Percentiles rank a stretch among this genome's conserved stretches.
phyloP scores from a whole-genome alignment of 169 alveolate species.

The Fabrea salina region DNA sequence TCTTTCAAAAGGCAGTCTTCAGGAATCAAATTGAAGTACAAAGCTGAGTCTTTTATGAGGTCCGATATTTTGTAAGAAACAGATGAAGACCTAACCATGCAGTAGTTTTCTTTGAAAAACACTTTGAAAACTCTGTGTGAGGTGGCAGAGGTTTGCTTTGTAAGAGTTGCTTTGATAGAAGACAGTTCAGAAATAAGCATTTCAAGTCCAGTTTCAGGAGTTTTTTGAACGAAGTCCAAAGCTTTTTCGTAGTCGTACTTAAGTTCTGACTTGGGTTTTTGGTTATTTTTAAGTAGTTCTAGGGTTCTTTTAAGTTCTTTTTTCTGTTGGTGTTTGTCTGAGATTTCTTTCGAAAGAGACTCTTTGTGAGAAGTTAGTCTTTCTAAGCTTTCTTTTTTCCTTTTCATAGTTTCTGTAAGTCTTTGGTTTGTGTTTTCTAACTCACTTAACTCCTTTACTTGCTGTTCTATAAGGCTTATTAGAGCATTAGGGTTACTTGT shows the following conservation, averaged over 20 bases:
- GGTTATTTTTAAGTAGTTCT: not conserved
- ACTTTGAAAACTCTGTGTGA: not conserved
- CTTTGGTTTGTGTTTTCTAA: no score
- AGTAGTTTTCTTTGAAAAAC: not conserved
- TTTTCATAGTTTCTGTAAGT: no score
- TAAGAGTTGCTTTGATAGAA: not conserved
- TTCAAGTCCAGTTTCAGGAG: slow-evolving; percentile 14
- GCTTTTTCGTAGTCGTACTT: not conserved
- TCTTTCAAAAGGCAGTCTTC: slow-evolving; percentile 15
- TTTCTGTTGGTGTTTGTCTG: not conserved
- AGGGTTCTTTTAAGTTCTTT: not conserved
- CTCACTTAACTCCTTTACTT: no score
- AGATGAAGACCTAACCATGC: slow-evolving; percentile 3
- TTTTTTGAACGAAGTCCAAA: slow-evolving; percentile 18
- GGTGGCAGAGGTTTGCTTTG: not conserved
- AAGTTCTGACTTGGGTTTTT: not conserved
- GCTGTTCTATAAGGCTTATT: no score
- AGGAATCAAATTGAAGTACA: slow-evolving; percentile 5
- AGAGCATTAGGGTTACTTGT: no score
- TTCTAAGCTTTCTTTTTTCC: no score
- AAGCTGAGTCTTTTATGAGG: slow-evolving; percentile 8
- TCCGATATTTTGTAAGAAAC: not conserved
- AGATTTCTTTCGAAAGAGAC: no score
- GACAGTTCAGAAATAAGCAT: not conserved
- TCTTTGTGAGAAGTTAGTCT: no score